phyloP scores from a whole-genome alignment of 2,329 filamentous ascomycete species.

The Monilinia vaccinii-corymbosi region DNA sequence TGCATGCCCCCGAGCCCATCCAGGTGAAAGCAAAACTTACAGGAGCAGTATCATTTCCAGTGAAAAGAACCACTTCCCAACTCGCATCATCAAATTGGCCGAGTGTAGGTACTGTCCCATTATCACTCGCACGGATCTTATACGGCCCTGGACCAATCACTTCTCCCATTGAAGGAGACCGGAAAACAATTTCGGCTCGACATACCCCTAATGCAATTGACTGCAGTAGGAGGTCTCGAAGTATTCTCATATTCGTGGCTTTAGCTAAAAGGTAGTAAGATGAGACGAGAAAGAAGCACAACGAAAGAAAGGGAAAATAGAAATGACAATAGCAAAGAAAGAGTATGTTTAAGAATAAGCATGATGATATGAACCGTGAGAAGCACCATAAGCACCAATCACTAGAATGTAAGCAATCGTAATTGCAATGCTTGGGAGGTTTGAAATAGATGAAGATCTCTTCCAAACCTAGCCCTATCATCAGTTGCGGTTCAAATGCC shows the following conservation, averaged over 20 bases:
- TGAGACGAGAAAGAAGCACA: not conserved
- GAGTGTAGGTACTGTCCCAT: slow-evolving; percentile 1
- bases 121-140: not conserved
- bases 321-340: not conserved
- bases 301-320: not conserved
- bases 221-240: not conserved
- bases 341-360: not conserved
- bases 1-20: not conserved
- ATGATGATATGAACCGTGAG: not conserved
- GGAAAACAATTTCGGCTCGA: not conserved
- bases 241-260: not conserved
- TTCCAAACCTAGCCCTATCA: not conserved
- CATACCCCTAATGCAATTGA: not conserved
- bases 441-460: not conserved
- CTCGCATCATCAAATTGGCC: not conserved
- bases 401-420: not conserved
- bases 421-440: not conserved
- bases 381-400: not conserved
- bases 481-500: not conserved
- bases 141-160: not conserved
- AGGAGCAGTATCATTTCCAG: slow-evolving; percentile 1
- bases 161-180: slow-evolving; percentile 1
- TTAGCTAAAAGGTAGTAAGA: not conserved
- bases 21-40: not conserved
- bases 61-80: slow-evolving; percentile 6